Evolutionary conservation across 2,329 filamentous ascomycete species (phyloP).

Genomic region (Trichoderma endophyticum): DNA sequence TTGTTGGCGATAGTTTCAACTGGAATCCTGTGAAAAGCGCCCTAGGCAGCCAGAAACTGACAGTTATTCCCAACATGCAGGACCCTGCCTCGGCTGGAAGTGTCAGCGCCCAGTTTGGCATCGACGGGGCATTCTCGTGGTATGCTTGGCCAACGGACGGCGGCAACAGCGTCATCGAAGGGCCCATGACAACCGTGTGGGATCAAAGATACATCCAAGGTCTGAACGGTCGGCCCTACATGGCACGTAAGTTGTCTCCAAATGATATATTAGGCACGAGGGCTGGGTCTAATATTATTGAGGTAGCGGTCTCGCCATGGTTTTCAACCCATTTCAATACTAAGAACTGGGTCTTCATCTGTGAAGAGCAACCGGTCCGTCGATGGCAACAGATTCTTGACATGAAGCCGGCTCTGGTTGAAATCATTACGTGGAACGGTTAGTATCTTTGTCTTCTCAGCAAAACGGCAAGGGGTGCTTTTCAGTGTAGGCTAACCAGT

Average conservation of each 20-base stretch:
- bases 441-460: not conserved
- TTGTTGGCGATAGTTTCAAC: constrained; percentile 25
- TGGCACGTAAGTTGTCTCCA: constrained; percentile 24
- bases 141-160: constrained; percentile 26
- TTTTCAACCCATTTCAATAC: constrained; percentile 27
- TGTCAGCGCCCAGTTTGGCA: constrained; percentile 16
- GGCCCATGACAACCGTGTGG: constrained; percentile 25
- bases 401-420: constrained; percentile 25
- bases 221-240: constrained; percentile 21
- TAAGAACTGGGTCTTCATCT: constrained; percentile 27
- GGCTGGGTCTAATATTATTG: not conserved
- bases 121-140: constrained; percentile 26
- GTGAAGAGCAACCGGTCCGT: constrained; percentile 24
- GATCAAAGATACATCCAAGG: constrained; percentile 22
- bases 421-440: constrained; percentile 26
- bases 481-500: not conserved
- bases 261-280: not conserved
- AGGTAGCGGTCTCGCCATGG: constrained; percentile 25
- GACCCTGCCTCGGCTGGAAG: constrained; percentile 21
- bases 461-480: not conserved
- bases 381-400: constrained; percentile 26
- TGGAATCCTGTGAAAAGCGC: constrained; percentile 24
- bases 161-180: constrained; percentile 23
- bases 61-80: constrained; percentile 23
- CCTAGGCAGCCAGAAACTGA: constrained; percentile 22